Conservation (phyloP, 352 stramenopile genomes). For the Globisporangium takayamanum region DNA sequence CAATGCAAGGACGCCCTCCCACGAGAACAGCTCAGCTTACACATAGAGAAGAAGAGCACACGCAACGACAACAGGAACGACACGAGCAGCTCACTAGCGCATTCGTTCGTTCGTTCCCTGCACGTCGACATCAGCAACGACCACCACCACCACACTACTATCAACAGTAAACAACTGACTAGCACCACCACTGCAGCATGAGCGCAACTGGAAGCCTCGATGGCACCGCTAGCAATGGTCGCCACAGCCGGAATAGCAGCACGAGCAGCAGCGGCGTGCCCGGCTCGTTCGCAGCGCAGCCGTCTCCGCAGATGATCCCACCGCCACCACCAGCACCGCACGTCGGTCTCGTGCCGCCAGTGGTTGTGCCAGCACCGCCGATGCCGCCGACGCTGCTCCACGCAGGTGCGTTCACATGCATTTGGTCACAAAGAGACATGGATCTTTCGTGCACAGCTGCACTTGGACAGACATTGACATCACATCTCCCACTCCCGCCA, state of each 20-base stretch:
- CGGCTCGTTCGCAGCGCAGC: constrained; percentile 11
- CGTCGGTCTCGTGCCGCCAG: constrained; percentile 11
- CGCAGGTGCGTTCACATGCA: constrained; percentile 9
- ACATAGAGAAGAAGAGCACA: too few species aligned
- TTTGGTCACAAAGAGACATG: not conserved
- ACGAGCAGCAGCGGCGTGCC: constrained; percentile 25
- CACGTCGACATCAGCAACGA: not conserved
- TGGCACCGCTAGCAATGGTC: constrained; percentile 14
- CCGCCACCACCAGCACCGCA: constrained; percentile 12
- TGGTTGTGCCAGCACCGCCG: constrained; percentile 11
- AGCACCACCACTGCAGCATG: not conserved
- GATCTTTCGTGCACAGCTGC: constrained; percentile 1
- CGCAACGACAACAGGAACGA: not conserved
- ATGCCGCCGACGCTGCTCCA: constrained; percentile 8
- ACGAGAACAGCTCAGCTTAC: too few species aligned
- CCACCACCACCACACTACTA: not conserved
- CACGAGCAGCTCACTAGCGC: not conserved
- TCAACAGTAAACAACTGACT: not conserved
- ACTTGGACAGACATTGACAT: not conserved
- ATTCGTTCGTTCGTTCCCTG: too few species aligned
- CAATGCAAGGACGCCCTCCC: too few species aligned
- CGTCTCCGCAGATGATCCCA: constrained; percentile 19
- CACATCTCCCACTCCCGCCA: not conserved
- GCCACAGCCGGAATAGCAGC: constrained; percentile 42
- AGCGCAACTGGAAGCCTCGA: constrained; percentile 7